Evolutionary conservation across 129 eudicot species (phyloP).

Genomic region (Solidago caesia): DNA sequence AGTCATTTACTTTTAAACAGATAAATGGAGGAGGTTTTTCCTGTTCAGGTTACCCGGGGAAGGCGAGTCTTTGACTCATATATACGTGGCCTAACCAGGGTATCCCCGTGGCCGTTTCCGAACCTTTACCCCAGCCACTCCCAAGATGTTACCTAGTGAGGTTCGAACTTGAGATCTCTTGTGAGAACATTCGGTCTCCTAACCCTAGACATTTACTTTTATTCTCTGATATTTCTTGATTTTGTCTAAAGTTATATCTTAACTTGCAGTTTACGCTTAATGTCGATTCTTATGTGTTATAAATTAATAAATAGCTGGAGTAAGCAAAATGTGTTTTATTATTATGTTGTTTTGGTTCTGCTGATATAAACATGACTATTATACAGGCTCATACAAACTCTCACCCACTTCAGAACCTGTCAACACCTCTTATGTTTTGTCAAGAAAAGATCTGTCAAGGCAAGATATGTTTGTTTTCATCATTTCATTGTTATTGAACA

Average conservation of each 20-base stretch:
- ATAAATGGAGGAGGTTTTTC: no score
- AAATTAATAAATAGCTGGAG: neutral
- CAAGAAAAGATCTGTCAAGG: conserved; percentile 96
- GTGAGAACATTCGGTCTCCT: neutral
- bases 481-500: neutral
- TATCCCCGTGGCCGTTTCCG: no score
- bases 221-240: neutral
- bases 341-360: neutral
- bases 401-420: conserved; percentile 70
- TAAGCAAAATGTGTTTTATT: neutral
- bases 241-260: neutral
- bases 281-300: conserved; percentile 1
- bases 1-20: neutral
- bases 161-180: no score
- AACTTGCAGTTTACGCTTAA: neutral
- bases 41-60: no score
- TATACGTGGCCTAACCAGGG: no score
- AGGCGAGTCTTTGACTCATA: no score
- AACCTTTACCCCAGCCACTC: no score
- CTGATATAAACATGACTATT: conserved; percentile 7
- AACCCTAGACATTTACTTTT: neutral
- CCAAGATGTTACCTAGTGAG: no score
- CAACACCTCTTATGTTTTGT: conserved; percentile 77
- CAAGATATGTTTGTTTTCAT: conserved; percentile 28
- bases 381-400: conserved; percentile 75